phyloP scores from a whole-genome alignment of 75 land plant genomes.

The Azolla pinnata region DNA sequence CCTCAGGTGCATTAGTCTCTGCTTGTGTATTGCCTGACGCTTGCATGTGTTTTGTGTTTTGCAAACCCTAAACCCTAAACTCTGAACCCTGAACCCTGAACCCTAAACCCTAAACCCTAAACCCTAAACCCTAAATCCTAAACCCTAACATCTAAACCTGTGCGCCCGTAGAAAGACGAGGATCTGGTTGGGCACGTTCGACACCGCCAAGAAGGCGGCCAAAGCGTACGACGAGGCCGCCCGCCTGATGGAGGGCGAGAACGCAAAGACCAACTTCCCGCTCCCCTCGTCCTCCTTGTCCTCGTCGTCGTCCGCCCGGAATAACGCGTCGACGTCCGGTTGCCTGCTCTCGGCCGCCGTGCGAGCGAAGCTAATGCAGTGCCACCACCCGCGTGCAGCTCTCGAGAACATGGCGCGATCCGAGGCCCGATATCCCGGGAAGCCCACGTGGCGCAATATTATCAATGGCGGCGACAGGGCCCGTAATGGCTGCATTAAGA shows the following conservation, averaged over 20 bases:
- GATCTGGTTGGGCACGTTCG: slow-evolving; percentile 62
- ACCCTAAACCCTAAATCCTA: too few relatives aligned
- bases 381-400: background rate
- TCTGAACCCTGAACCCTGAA: too few relatives aligned
- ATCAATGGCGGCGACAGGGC: background rate
- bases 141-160: too few relatives aligned
- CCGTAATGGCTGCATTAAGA: too few relatives aligned
- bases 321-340: too few relatives aligned
- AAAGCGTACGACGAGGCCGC: slow-evolving; percentile 59
- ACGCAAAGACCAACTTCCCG: slow-evolving; percentile 53
- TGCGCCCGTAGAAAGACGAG: slow-evolving; percentile 40
- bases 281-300: slow-evolving; percentile 19
- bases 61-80: too few relatives aligned
- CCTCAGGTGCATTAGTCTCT: too few relatives aligned
- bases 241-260: slow-evolving; percentile 32
- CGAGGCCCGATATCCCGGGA: background rate
- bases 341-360: background rate
- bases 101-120: too few relatives aligned
- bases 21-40: too few relatives aligned
- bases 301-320: background rate
- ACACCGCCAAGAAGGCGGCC: slow-evolving; percentile 45
- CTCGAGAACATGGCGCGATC: background rate
- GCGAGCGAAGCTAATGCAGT: background rate
- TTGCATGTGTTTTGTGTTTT: too few relatives aligned
- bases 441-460: background rate